Evolutionary conservation across 345 rosid genomes (phyloP).

Genomic region (Syzygium grande): DNA sequence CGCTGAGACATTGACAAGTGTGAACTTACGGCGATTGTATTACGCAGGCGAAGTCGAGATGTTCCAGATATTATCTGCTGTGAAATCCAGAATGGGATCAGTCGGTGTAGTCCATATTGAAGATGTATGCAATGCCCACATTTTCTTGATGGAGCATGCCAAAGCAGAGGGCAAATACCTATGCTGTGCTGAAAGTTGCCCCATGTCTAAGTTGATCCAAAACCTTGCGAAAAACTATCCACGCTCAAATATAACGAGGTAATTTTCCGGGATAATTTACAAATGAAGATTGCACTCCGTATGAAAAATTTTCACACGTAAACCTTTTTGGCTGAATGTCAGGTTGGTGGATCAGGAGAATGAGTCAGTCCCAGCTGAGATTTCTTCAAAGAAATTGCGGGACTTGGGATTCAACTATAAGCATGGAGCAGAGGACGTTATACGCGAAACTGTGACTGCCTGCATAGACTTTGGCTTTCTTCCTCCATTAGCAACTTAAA

Average conservation of each 20-base stretch:
- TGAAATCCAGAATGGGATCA: conserved; percentile 68
- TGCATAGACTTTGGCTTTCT: conserved; percentile 34
- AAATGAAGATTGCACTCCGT: background rate
- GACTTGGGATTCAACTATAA: conserved; percentile 56
- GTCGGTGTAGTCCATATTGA: conserved; percentile 69
- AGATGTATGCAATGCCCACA: conserved; percentile 65
- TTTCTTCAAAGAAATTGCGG: conserved; percentile 64
- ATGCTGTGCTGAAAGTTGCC: conserved; percentile 40
- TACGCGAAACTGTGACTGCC: conserved; percentile 34
- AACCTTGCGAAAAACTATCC: conserved; percentile 24
- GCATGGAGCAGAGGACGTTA: conserved; percentile 43
- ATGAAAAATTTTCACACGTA: background rate
- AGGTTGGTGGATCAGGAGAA: conserved; percentile 24
- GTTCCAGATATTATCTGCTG: conserved; percentile 54
- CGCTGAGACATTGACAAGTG: background rate
- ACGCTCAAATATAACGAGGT: conserved; percentile 21
- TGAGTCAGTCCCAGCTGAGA: conserved; percentile 26
- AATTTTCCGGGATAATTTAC: background rate
- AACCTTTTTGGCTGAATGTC: background rate
- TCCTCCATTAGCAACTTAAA: background rate
- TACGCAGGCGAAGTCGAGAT: conserved; percentile 43
- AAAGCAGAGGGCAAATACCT: conserved; percentile 56
- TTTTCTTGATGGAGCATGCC: conserved; percentile 60
- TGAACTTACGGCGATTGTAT: background rate
- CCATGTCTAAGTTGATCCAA: conserved; percentile 29